phyloP scores from a whole-genome alignment of 2,329 filamentous ascomycete species.

The Colletotrichum tropicicola region DNA sequence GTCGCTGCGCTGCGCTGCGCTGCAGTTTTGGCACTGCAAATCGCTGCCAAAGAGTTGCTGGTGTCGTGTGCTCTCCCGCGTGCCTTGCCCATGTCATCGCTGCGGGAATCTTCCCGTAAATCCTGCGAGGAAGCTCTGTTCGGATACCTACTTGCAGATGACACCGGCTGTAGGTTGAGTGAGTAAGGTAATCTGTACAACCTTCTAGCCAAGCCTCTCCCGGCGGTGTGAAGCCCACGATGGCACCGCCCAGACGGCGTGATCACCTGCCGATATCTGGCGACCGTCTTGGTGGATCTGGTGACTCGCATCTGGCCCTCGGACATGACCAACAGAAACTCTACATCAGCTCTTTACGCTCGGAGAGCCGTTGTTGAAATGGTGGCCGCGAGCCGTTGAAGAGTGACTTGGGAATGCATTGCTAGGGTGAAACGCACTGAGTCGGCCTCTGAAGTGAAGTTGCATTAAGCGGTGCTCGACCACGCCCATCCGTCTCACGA shows the following conservation, averaged over 20 bases:
- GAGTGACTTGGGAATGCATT: constrained; percentile 15
- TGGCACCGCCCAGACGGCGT: constrained; percentile 14
- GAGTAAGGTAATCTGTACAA: not conserved
- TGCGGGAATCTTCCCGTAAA: not conserved
- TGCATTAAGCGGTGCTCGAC: constrained; percentile 18
- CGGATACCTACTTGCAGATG: not conserved
- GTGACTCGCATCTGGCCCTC: constrained; percentile 6
- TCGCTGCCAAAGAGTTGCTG: not conserved
- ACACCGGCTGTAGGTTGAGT: not conserved
- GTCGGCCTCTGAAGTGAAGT: constrained; percentile 4
- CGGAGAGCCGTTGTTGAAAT: too few relatives aligned
- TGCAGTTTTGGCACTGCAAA: not conserved
- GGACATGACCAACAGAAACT: constrained; percentile 4
- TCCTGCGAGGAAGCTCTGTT: not conserved
- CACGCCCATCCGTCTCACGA: constrained; percentile 4
- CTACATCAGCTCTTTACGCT: too few relatives aligned
- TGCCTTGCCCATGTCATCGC: not conserved
- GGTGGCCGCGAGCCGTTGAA: constrained; percentile 15
- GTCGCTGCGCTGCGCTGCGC: too few relatives aligned
- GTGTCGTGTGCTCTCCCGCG: not conserved
- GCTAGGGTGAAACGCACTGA: constrained; percentile 25
- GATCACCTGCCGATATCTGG: constrained; percentile 20
- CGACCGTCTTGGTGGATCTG: constrained; percentile 10
- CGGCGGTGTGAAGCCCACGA: constrained; percentile 14
- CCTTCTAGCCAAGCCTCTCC: not conserved